Evolutionary conservation across 306 rosid genomes (phyloP), one percentile per base, ranked within the genome.

Genomic region (Castanopsis chinensis): DNA sequence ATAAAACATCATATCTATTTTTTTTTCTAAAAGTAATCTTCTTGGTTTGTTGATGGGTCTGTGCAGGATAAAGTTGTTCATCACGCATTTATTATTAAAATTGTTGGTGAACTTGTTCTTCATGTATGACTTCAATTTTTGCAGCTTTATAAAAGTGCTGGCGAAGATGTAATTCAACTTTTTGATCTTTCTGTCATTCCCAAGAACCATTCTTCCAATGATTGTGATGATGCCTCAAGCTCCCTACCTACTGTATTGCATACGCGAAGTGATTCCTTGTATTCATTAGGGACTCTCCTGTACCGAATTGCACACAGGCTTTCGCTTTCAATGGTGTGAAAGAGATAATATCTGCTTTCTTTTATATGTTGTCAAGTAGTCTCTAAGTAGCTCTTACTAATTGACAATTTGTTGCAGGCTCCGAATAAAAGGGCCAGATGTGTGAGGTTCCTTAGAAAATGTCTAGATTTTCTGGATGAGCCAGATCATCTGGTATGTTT

Each of bases 91-190:
- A 0, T 9, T 68, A 17, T 74, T 72, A 35, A 45, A 68, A 64
- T 77, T 74, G 57, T 58, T 81, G 73, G 73, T 69, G 58, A 57
- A 67, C 43, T 81, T 79, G 64, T 58, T 20, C 25, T 58, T 58
- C 23, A 2, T 57, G 63, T 57, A 13, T 23, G 77, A 72, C 79
- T 35, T 69, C 6, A 58, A 76, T 67, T 77, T 80, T 76, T 92
- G 80, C 93, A 94, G 98, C 95, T 94, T 72, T 90, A 92, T 83
- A 94, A 94, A 88, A 94, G 97, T 84, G 93, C 95, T 12, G 97
- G 97, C 79, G 97, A 94, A 87, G 93, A 94, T 87, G 91, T 84
- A 33, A 94, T 94, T 76, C 98, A 94, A 81, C 98, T 94, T 83
- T 94, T 94, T 74, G 97, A 94, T 89, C 97, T 94, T 75, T 90